Evolutionary conservation across 1,139 yeast genomes (phyloP).

Genomic region (Lodderomyces metapsilosis): DNA sequence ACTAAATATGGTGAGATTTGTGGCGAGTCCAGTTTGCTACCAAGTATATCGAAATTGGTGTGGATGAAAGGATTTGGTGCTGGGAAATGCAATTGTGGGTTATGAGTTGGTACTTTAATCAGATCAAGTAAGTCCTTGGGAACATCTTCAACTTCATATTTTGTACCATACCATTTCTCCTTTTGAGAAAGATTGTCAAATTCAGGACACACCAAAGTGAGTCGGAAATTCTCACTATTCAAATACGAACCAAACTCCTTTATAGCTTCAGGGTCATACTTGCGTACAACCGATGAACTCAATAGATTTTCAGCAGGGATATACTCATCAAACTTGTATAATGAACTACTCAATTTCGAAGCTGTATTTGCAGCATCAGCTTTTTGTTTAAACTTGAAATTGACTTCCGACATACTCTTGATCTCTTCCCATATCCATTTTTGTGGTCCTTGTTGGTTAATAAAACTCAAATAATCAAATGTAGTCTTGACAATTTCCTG

Average conservation of each 20-base stretch:
- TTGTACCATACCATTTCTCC: slow-evolving; percentile 93
- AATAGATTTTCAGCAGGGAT: slow-evolving; percentile 67
- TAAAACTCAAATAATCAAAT: slow-evolving; percentile 71
- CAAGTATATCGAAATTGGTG: slow-evolving; percentile 62
- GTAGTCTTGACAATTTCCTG: slow-evolving; percentile 54
- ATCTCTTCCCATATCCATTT: slow-evolving; percentile 54
- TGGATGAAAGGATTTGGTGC: slow-evolving; percentile 77
- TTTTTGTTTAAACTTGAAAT: slow-evolving; percentile 70
- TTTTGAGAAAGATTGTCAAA: slow-evolving; percentile 37
- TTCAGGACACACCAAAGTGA: slow-evolving; percentile 54
- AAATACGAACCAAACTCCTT: slow-evolving; percentile 50
- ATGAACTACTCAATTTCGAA: slow-evolving; percentile 44
- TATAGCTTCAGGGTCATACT: slow-evolving; percentile 58
- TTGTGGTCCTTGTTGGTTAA: slow-evolving; percentile 54
- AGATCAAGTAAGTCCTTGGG: slow-evolving; percentile 30
- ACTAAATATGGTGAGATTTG: slow-evolving; percentile 38
- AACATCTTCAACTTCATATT: slow-evolving; percentile 54
- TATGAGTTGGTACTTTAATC: neutral
- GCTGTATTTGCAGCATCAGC: slow-evolving; percentile 60
- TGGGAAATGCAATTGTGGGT: slow-evolving; percentile 57
- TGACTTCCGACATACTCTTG: slow-evolving; percentile 42
- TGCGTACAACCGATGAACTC: slow-evolving; percentile 55
- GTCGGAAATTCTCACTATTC: slow-evolving; percentile 58
- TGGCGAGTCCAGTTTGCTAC: slow-evolving; percentile 32
- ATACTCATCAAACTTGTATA: slow-evolving; percentile 40